These are phyloP conservation scores for Phanerochaete carnosa DNA, from an alignment of 768 basidiomycete genomes.

Conservation along the genomic window DNA sequence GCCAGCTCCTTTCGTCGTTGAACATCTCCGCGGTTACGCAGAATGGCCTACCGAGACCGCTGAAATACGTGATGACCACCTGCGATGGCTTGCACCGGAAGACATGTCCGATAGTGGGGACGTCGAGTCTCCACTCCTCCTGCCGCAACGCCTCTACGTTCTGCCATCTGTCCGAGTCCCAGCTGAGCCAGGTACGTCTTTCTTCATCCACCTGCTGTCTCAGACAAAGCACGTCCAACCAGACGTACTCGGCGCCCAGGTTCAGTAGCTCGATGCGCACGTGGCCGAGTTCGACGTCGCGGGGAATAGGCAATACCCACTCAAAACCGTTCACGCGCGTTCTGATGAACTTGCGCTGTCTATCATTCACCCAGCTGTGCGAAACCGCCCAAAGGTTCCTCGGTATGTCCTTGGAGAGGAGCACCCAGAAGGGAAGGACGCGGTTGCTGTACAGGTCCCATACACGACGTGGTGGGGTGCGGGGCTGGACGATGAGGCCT, in stretches of 20 bases:
- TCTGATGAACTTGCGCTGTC: not conserved
- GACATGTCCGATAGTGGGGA: slow-evolving; percentile 5
- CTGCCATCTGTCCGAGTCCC: too few species aligned
- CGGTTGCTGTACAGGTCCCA: too few species aligned
- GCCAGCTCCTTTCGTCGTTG: too few species aligned
- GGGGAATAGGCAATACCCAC: slow-evolving; percentile 3
- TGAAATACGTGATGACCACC: not conserved
- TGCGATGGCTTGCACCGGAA: not conserved
- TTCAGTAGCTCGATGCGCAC: too few species aligned
- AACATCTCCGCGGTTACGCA: too few species aligned
- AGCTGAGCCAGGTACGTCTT: too few species aligned
- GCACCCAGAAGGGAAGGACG: not conserved
- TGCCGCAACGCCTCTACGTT: not conserved
- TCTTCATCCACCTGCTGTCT: not conserved
- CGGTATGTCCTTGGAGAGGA: not conserved
- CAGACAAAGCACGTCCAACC: too few species aligned
- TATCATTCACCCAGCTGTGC: not conserved
- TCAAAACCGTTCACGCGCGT: not conserved
- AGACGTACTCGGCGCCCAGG: too few species aligned
- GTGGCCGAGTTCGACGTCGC: too few species aligned
- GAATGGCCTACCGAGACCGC: not conserved
- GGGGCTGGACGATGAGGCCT: not conserved
- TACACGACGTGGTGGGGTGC: not conserved
- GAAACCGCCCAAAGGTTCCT: not conserved
- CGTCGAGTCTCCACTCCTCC: slow-evolving; percentile 5